These are phyloP conservation scores for Viola pubescens DNA, from an alignment of 441 rosid species.

Conservation along the genomic window DNA sequence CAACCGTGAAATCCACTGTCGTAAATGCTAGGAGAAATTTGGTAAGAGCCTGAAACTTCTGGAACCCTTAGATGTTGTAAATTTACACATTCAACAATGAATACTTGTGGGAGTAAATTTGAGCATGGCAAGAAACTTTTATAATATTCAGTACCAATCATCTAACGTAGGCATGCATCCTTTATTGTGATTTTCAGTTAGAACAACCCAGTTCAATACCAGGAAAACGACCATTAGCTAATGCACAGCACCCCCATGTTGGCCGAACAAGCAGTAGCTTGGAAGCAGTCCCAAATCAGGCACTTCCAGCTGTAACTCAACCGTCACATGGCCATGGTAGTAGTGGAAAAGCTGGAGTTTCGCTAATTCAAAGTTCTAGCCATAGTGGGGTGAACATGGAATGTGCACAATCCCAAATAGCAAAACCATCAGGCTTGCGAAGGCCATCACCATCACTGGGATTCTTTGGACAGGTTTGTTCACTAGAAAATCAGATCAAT, in stretches of 20 bases:
- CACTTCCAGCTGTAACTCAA: constrained; percentile 24
- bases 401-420: constrained; percentile 27
- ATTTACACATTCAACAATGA: background rate
- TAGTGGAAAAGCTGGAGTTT: constrained; percentile 21
- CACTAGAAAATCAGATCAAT: constrained; percentile 5
- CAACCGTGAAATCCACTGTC: constrained; percentile 36
- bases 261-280: constrained; percentile 24
- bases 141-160: background rate
- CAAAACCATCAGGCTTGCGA: constrained; percentile 80
- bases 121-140: too few species aligned
- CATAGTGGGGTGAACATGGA: constrained; percentile 22
- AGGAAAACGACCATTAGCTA: constrained; percentile 29
- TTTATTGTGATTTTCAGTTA: constrained; percentile 7
- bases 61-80: constrained; percentile 1
- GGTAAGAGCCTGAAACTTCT: constrained; percentile 35
- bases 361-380: constrained; percentile 29
- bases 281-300: constrained; percentile 30
- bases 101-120: background rate
- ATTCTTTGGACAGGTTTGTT: constrained; percentile 66
- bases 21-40: constrained; percentile 44
- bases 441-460: constrained; percentile 87
- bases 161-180: background rate
- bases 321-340: constrained; percentile 21
- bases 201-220: constrained; percentile 35
- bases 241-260: constrained; percentile 23